phyloP scores from a whole-genome alignment of 2,329 filamentous ascomycete genomes.

The Fonsecaea pugnacius region DNA sequence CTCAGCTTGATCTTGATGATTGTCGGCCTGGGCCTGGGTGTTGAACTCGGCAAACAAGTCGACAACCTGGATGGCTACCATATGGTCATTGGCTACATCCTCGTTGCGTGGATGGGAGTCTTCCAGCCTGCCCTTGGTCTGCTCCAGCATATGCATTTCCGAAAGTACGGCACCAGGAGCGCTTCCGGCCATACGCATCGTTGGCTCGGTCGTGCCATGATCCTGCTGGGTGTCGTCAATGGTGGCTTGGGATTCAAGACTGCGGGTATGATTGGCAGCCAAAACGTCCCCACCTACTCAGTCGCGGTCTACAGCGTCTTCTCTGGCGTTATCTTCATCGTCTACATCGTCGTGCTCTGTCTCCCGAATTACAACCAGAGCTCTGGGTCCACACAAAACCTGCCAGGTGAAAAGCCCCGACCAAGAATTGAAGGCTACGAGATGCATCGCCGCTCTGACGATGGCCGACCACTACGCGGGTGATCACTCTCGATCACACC shows the following conservation, averaged over 20 bases:
- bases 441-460: slow-evolving; percentile 26
- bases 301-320: slow-evolving; percentile 57
- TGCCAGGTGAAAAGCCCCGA: slow-evolving; percentile 32
- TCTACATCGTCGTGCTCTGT: slow-evolving; percentile 45
- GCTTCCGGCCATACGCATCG: slow-evolving; percentile 54
- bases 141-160: slow-evolving; percentile 58
- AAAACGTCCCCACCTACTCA: slow-evolving; percentile 39
- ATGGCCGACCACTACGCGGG: neutral
- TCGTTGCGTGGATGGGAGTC: slow-evolving; percentile 58
- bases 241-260: slow-evolving; percentile 60
- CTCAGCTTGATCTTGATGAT: slow-evolving; percentile 55
- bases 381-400: slow-evolving; percentile 6
- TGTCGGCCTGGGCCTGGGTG: slow-evolving; percentile 56
- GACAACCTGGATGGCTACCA: slow-evolving; percentile 50
- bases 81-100: slow-evolving; percentile 59
- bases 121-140: slow-evolving; percentile 60
- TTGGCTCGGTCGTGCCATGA: slow-evolving; percentile 59
- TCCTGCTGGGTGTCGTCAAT: slow-evolving; percentile 61
- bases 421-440: slow-evolving; percentile 30
- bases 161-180: slow-evolving; percentile 45
- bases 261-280: slow-evolving; percentile 46
- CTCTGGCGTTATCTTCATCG: slow-evolving; percentile 53
- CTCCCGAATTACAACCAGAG: slow-evolving; percentile 13
- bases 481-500: neutral
- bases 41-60: slow-evolving; percentile 53